Conservation (phyloP, 1,284 basidiomycete species). For the Ganoderma resinaceum region DNA sequence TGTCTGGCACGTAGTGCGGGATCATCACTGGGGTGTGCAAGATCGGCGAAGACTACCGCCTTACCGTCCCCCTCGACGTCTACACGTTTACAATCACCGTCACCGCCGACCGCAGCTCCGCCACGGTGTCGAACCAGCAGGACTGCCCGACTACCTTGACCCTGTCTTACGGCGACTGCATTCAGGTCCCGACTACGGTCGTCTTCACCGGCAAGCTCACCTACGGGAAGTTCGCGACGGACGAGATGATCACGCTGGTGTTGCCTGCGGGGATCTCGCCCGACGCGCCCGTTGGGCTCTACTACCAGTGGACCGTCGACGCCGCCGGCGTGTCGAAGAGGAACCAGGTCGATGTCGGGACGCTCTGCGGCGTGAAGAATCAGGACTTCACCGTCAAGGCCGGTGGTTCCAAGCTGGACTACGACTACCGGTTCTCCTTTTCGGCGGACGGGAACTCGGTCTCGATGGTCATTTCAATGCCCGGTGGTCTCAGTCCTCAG, state of each 20-base stretch:
- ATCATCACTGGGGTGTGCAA: not conserved
- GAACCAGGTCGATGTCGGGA: not conserved
- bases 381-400: not conserved
- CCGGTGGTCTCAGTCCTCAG: not conserved
- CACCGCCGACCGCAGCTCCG: not conserved
- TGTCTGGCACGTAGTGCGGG: not conserved
- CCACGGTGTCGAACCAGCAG: not conserved
- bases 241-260: not conserved
- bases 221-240: not conserved
- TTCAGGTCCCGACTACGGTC: not conserved
- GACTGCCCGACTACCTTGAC: not conserved
- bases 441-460: not conserved
- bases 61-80: not conserved
- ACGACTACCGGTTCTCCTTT: not conserved
- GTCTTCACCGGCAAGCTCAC: conserved; percentile 4
- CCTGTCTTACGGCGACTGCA: not conserved
- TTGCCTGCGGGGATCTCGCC: not conserved
- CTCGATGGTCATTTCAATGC: not conserved
- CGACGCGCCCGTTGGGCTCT: not conserved
- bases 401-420: not conserved
- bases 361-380: not conserved
- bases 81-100: not conserved
- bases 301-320: not conserved
- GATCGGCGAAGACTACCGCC: not conserved
- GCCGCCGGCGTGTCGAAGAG: not conserved